phyloP scores from a whole-genome alignment of 2,329 filamentous ascomycete species.

The Dothidotthia symphoricarpi region DNA sequence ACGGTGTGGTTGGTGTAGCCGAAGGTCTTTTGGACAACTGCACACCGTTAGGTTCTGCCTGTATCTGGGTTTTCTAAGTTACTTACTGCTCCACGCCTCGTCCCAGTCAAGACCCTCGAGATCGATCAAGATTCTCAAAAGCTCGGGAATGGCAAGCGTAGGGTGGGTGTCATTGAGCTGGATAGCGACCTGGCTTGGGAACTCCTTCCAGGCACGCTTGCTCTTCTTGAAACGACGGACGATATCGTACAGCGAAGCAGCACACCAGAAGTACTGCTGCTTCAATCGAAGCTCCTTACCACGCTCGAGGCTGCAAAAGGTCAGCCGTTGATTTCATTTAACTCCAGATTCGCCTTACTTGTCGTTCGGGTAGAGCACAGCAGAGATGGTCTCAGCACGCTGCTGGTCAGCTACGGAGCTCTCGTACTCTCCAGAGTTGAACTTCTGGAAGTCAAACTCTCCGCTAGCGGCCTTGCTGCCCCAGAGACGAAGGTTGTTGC shows the following conservation, averaged over 20 bases:
- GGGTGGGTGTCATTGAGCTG: slow-evolving; percentile 98
- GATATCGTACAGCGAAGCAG: slow-evolving; percentile 93
- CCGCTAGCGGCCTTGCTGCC: slow-evolving; percentile 95
- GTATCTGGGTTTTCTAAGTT: background rate
- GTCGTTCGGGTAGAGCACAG: slow-evolving; percentile 95
- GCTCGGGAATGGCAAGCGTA: slow-evolving; percentile 90
- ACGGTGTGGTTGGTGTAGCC: slow-evolving; percentile 99
- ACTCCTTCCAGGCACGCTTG: slow-evolving; percentile 84
- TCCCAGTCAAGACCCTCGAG: slow-evolving; percentile 91
- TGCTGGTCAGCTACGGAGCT: slow-evolving; percentile 98
- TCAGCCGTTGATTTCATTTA: slow-evolving; percentile 8
- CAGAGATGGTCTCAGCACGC: slow-evolving; percentile 97
- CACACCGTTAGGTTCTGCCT: slow-evolving; percentile 11
- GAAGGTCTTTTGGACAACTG: slow-evolving; percentile 62
- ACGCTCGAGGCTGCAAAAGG: slow-evolving; percentile 62
- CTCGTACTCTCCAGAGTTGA: slow-evolving; percentile 98
- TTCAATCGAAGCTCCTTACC: slow-evolving; percentile 97
- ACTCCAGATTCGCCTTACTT: slow-evolving; percentile 50
- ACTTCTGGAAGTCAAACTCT: slow-evolving; percentile 99
- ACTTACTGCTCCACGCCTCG: slow-evolving; percentile 75
- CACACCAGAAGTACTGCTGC: slow-evolving; percentile 99
- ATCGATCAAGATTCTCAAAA: slow-evolving; percentile 89
- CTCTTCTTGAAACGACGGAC: slow-evolving; percentile 98
- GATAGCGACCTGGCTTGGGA: slow-evolving; percentile 92
- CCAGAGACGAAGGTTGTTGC: slow-evolving; percentile 96